Base-by-base conservation (phyloP, 305 asterid species). In the Fraxinus sp. region DNA sequence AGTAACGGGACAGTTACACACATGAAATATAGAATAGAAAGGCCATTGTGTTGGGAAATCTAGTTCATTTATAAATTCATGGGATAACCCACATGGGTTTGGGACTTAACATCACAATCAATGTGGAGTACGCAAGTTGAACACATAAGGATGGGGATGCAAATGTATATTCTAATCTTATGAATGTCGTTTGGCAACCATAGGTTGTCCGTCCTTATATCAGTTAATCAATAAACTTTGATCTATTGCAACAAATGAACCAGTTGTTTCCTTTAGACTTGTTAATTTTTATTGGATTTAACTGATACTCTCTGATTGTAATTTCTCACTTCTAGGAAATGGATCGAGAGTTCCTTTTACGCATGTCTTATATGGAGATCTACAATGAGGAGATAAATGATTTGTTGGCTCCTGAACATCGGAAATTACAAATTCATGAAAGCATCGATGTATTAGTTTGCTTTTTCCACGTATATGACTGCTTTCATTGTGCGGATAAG, bases 361-460 rank as follows among this genome's bases (percentile, higher is more conserved):
- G 98, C 24, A 96, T 96, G 99, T 96, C 98, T 18, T 94, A 96
- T 77, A 89, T 94, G 97, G 99, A 96, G 87, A 96, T 96, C 70
- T 96, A 94, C 88, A 96, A 96, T 75, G 99, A 96, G 89, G 99
- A 96, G 83, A 92, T 96, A 83, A 96, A 96, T 90, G 99, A 96
- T 86, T 86, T 96, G 87, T 84, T 96, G 87, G 99, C 92, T 70
- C 99, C 98, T n/a, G 97, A 94, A 87, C 94, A 94, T 80, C 91
- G 97, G 62, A 94, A 88, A 82, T 86, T 94, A 82, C 98, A 96
- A 87, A 93, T 96, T 85, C 99, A 96, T 89, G 99, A 94, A 88
- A 94, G 97, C 80, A 84, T 93, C 59, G 99, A 96, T 96, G 99
- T 96, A 90, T 41, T 57, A 30, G 52, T 59, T 75, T 76, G 66